A percentile compares a stretch with the other conserved stretches of the same genome.
These are phyloP conservation scores for Tulasnella sp. DNA, from an alignment of 768 basidiomycete genomes.

Conservation along the genomic window DNA sequence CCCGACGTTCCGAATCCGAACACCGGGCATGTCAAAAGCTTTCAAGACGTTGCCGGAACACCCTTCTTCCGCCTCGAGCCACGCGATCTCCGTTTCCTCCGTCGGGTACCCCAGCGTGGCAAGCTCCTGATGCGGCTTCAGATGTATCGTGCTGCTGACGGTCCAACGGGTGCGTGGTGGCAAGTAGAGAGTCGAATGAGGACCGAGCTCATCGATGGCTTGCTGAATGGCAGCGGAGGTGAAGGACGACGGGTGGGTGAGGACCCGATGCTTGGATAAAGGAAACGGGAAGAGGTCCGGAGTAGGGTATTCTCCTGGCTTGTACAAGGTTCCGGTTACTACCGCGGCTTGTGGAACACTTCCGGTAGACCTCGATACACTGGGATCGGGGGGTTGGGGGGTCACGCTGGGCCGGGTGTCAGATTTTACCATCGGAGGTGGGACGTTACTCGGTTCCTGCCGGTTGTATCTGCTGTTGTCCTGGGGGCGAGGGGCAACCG, in stretches of 20 bases:
- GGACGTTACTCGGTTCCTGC: not conserved
- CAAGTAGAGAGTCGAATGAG: constrained; percentile 25
- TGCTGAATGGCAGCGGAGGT: constrained; percentile 24
- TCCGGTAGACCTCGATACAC: no score
- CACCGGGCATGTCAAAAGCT: constrained; percentile 21
- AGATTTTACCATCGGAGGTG: not conserved
- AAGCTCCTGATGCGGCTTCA: constrained; percentile 25
- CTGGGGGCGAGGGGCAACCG: not conserved
- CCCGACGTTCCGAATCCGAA: constrained; percentile 24
- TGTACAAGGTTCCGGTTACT: constrained; percentile 14
- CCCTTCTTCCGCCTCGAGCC: constrained; percentile 24
- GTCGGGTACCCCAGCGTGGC: constrained; percentile 26
- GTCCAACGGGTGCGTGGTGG: constrained; percentile 23
- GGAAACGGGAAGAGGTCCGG: constrained; percentile 21
- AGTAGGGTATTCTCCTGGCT: constrained; percentile 20
- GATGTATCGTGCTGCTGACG: constrained; percentile 20
- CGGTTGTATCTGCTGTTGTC: not conserved
- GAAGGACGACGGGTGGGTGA: not conserved
- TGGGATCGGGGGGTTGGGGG: not conserved
- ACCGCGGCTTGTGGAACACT: not conserved
- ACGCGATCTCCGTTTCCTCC: constrained; percentile 24
- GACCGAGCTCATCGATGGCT: constrained; percentile 25
- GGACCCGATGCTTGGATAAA: constrained; percentile 1
- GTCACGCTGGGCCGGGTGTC: not conserved
- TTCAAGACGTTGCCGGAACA: constrained; percentile 21